Conservation (phyloP, 495 filamentous ascomycete species). For the Aspergillus sparsus region DNA sequence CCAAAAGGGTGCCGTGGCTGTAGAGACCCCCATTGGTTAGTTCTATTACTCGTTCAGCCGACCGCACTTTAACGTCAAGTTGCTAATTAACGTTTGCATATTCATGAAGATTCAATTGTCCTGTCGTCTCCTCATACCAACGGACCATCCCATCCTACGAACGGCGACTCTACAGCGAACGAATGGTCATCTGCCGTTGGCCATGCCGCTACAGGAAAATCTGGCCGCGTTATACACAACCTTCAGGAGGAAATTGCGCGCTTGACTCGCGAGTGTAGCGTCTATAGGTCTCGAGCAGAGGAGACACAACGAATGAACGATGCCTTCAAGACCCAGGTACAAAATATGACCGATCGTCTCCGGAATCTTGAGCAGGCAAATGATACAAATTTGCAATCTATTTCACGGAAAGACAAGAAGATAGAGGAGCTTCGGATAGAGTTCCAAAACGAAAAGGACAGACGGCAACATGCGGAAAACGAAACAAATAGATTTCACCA, state of each 20-base stretch:
- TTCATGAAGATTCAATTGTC: slow-evolving; percentile 28
- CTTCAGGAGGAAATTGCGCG: slow-evolving; percentile 87
- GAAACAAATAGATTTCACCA: slow-evolving; percentile 64
- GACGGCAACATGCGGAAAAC: slow-evolving; percentile 62
- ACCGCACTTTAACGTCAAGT: neutral
- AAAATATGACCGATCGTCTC: slow-evolving; percentile 56
- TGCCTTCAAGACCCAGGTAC: slow-evolving; percentile 71
- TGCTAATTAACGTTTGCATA: slow-evolving; percentile 5
- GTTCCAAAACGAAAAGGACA: slow-evolving; percentile 64
- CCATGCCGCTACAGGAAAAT: slow-evolving; percentile 81
- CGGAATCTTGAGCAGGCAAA: slow-evolving; percentile 69
- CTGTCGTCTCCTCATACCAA: slow-evolving; percentile 24
- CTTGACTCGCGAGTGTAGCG: slow-evolving; percentile 74
- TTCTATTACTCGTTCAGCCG: neutral
- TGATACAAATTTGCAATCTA: slow-evolving; percentile 70
- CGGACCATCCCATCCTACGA: slow-evolving; percentile 29
- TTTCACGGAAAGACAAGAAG: slow-evolving; percentile 77
- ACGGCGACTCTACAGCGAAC: slow-evolving; percentile 34
- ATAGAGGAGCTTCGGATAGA: slow-evolving; percentile 70
- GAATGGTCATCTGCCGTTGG: slow-evolving; percentile 79
- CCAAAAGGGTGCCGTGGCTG: slow-evolving; percentile 17
- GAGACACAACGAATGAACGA: slow-evolving; percentile 73
- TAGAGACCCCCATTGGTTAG: slow-evolving; percentile 26
- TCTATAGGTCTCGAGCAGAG: slow-evolving; percentile 70
- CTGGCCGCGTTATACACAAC: slow-evolving; percentile 87